Evolutionary conservation across 345 rosid species (phyloP), one percentile per base, ranked within the genome.

Genomic region (Excoecaria agallocha): DNA sequence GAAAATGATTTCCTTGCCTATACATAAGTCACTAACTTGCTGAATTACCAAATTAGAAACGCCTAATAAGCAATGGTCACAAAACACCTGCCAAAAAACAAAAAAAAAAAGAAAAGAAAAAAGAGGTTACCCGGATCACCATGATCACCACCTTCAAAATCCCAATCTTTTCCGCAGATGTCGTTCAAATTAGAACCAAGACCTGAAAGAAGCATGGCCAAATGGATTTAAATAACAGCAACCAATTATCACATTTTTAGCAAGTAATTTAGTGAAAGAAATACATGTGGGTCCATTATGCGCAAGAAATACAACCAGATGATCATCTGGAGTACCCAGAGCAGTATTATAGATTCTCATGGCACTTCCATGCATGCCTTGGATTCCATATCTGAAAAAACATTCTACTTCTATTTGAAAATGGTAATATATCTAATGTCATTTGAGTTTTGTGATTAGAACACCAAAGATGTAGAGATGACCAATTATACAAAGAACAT

Each of bases 141-240:
- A 85, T 91, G 86, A 86, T 90, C 97, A 43, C 96, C 93, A n/a
- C 87, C 97, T 77, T 79, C 88, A 66, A 24, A 60, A 50, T 43
- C 79, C 97, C 93, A 92, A 79, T 94, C 96, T 84, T 66, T 87
- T 80, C 97, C 96, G 75, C 98, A 91, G 4, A 94, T 91, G 79
- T 90, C 91, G 75, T 88, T 85, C 73, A 80, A 62, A 70, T 79
- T 86, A 70, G 93, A 87, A 71, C 97, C 98, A 74, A 92, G 96
- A 54, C 94, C 98, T 94, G 86, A 79, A 6, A 70, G 58, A 82
- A 56, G 52, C 46, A 67, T 56, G 61, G 35, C 25, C 20, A 38
- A 59, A 25, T 37, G 11, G 5, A 17, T 66, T 51, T 20, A 41
- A 39, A 41, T 13, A 51, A 62, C 57, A 50, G 55, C 9, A 66